A percentile compares a stretch with the other conserved stretches of the same genome.
phyloP scores from a whole-genome alignment of 441 rosid genomes.

The Euphorbia celastroides region DNA sequence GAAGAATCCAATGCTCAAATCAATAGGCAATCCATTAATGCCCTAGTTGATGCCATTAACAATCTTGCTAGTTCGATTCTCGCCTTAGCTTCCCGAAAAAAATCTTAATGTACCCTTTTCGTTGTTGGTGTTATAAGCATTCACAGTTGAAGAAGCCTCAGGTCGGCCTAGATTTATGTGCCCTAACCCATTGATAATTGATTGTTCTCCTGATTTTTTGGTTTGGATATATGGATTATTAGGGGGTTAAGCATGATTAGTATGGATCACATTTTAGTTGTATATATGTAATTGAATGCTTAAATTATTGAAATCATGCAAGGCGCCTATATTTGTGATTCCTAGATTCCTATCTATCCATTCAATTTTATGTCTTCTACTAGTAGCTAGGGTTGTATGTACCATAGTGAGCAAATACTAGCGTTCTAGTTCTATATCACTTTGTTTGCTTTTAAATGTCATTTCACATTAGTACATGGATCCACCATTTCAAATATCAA shows the following conservation, averaged over 20 bases:
- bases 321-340: too few species aligned
- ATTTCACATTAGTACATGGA: background rate
- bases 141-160: too few species aligned
- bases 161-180: too few species aligned
- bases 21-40: slow-evolving; percentile 51
- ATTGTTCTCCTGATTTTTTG: too few species aligned
- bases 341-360: too few species aligned
- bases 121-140: too few species aligned
- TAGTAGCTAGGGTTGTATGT: background rate
- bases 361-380: background rate
- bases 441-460: background rate
- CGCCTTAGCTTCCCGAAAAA: slow-evolving; percentile 60
- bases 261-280: too few species aligned
- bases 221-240: too few species aligned
- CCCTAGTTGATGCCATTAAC: slow-evolving; percentile 79
- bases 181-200: background rate
- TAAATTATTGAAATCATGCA: too few species aligned
- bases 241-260: too few species aligned
- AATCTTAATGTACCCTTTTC: background rate
- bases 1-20: slow-evolving; percentile 69
- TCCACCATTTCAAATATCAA: too few species aligned
- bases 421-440: background rate
- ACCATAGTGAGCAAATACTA: background rate
- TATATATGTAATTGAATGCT: too few species aligned
- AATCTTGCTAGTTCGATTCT: slow-evolving; percentile 75